Conservation (phyloP, 2,329 filamentous ascomycete genomes). For the Beauveria brongniartii region DNA sequence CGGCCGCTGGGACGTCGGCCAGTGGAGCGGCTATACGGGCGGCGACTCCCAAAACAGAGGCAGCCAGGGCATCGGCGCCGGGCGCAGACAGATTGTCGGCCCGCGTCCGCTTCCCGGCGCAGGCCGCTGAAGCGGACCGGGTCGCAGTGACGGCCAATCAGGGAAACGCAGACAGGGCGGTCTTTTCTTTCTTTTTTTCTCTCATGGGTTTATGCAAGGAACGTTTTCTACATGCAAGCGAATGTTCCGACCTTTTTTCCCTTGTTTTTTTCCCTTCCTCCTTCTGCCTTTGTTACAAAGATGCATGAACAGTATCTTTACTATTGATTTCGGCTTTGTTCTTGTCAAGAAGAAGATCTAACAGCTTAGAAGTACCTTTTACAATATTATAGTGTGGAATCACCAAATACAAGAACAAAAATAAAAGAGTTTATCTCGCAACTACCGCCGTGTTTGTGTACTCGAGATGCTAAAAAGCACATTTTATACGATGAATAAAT, state of each 20-base stretch:
- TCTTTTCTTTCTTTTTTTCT: neutral
- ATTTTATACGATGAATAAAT: no score
- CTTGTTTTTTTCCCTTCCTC: neutral
- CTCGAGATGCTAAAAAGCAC: no score
- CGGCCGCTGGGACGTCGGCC: conserved; percentile 67
- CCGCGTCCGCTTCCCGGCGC: conserved; percentile 55
- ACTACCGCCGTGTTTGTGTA: no score
- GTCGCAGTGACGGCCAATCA: conserved; percentile 9
- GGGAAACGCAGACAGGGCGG: neutral
- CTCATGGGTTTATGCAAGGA: neutral
- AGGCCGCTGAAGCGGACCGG: conserved; percentile 10
- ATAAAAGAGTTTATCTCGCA: neutral
- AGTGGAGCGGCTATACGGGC: conserved; percentile 67
- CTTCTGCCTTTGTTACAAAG: neutral
- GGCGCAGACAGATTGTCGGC: conserved; percentile 70
- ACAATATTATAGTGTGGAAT: neutral
- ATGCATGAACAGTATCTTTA: no score
- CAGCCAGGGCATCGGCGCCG: conserved; percentile 56
- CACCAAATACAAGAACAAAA: neutral
- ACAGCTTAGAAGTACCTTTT: neutral
- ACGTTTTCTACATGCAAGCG: neutral
- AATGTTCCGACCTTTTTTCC: neutral
- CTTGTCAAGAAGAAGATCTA: neutral
- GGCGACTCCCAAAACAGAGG: conserved; percentile 68
- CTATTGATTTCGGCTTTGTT: neutral